A percentile compares a stretch with the other conserved stretches of the same genome.
Conservation (phyloP, 345 rosid species). For the Eutrema japonicum region DNA sequence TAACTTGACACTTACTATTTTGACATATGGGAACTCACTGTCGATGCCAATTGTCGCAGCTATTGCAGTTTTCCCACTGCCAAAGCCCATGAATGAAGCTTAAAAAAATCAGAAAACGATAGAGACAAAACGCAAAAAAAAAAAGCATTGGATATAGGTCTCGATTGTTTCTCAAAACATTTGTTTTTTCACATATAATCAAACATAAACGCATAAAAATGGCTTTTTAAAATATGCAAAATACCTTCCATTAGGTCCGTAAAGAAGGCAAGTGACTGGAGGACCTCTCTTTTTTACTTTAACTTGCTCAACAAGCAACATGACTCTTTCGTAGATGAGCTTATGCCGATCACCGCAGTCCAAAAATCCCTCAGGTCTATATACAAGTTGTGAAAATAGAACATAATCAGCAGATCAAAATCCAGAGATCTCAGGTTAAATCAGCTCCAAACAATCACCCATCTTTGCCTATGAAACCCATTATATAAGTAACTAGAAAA, state of each 20-base stretch:
- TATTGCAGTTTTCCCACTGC: slow-evolving; percentile 89
- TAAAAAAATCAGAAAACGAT: too few relatives aligned
- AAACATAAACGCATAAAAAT: background rate
- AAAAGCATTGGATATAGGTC: too few relatives aligned
- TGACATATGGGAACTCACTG: slow-evolving; percentile 90
- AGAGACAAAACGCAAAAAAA: too few relatives aligned
- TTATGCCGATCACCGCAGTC: slow-evolving; percentile 71
- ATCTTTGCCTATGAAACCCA: too few relatives aligned
- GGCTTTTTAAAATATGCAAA: background rate
- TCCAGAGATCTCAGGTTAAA: background rate
- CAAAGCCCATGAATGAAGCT: too few relatives aligned
- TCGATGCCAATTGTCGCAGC: slow-evolving; percentile 89
- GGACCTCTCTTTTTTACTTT: slow-evolving; percentile 81
- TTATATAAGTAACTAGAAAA: too few relatives aligned
- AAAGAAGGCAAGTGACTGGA: slow-evolving; percentile 76
- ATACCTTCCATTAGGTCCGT: slow-evolving; percentile 89
- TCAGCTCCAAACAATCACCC: too few relatives aligned
- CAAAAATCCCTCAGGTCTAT: slow-evolving; percentile 80
- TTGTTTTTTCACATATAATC: too few relatives aligned
- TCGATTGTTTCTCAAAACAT: too few relatives aligned
- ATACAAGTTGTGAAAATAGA: background rate
- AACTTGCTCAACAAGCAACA: slow-evolving; percentile 84
- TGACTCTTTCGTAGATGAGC: slow-evolving; percentile 74
- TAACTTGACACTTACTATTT: slow-evolving; percentile 63
- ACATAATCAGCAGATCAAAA: slow-evolving; percentile 11